Evolutionary conservation across 768 basidiomycete genomes (phyloP), one percentile per base, ranked within the genome.

Genomic region (Termitomyces sp.): DNA sequence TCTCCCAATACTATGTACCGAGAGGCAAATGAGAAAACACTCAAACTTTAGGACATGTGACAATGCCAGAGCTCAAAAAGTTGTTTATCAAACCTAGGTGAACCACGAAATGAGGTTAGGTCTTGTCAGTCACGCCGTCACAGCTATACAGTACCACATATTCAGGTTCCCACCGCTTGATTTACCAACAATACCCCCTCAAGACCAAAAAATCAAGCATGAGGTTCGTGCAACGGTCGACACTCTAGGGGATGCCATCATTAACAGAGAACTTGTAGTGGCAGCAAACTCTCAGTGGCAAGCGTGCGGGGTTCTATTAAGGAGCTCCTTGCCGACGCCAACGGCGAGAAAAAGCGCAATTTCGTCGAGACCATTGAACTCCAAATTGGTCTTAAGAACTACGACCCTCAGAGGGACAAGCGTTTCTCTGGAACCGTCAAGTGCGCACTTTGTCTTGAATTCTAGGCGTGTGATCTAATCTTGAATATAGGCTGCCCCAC

Each of bases 341-440:
- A 75, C 62, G 87, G 87, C 76, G 93, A 93, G 73, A 88, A 90
- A 77, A 89, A 82, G 75, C 85, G 93, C 65, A 94, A 96, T 74
- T 96, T 94, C 70, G 84, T 94, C 60, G 93, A 96, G 82, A 97
- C 94, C 55, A 87, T 96, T 69, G 94, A 97, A 74, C 82, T 97
- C 64, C 93, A 96, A 74, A 91, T 97, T 65, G 94, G 94, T 64
- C 83, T 97, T 68, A 97, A 96, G 81, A 97, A 97, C 84, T 97
- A 97, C 79, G 94, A 99, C 74, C 96, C 97, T 65, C 97, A 98
- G 85, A 82, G 97, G 62, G 97, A 99, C 77, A 99, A 98, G 82
- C 97, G 97, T 93, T 98, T 99, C 90, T 95, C 93, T 62, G 93
- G 93, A 68, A 97, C 93, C 49, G 93, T 96, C 77, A 96, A 95